phyloP scores from a whole-genome alignment of 176 grass and related monocot species.

The Zea luxurians region DNA sequence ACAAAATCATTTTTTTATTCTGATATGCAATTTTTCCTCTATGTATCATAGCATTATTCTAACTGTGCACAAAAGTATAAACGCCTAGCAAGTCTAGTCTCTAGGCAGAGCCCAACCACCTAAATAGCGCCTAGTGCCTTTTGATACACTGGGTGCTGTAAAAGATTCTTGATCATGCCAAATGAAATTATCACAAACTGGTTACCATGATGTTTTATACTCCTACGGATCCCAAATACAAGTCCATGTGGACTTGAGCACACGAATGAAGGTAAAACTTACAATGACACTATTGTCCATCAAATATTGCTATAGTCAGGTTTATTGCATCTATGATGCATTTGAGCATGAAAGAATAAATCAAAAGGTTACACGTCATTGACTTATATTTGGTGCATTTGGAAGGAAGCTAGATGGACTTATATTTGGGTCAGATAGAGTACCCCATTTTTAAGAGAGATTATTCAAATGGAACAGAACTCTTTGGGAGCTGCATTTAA shows the following conservation, averaged over 20 bases:
- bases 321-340: neutral
- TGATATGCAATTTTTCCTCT: neutral
- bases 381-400: neutral
- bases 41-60: neutral
- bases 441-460: slow-evolving; percentile 14
- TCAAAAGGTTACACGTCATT: neutral
- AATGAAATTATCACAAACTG: neutral
- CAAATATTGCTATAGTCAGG: neutral
- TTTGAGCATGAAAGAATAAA: neutral
- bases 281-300: neutral
- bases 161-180: slow-evolving; percentile 16
- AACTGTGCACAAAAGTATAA: neutral
- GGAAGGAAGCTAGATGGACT: neutral
- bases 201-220: slow-evolving; percentile 6
- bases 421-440: neutral
- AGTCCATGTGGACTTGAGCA: neutral
- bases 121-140: too few relatives aligned
- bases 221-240: neutral
- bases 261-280: neutral
- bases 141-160: neutral
- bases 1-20: neutral
- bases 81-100: neutral
- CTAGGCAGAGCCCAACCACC: neutral
- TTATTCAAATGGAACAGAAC: slow-evolving; percentile 2
- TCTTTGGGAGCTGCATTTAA: neutral